Evolutionary conservation across 257 asterid species (phyloP).

Genomic region (Solanum peruvianum): DNA sequence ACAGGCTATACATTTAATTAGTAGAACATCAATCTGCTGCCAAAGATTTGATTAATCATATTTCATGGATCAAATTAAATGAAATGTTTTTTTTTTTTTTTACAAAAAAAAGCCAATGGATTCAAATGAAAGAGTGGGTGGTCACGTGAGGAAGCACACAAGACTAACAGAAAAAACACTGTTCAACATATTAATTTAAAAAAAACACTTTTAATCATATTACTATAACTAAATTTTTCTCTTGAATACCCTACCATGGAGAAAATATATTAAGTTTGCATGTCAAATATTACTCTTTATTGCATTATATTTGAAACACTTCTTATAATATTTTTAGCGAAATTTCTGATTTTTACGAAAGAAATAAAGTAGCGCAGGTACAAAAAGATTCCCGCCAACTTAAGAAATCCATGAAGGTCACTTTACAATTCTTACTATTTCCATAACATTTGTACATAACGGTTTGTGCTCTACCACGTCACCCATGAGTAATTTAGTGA

Average conservation of each 20-base stretch:
- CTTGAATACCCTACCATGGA: background rate
- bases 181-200: background rate
- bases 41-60: background rate
- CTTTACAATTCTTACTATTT: background rate
- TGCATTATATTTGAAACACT: background rate
- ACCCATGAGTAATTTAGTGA: background rate
- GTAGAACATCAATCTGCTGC: background rate
- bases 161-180: background rate
- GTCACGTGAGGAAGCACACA: slow-evolving; percentile 41
- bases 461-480: background rate
- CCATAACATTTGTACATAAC: background rate
- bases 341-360: background rate
- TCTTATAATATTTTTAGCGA: background rate
- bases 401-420: background rate
- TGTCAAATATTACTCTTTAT: background rate
- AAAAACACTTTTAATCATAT: background rate
- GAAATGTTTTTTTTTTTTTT: background rate
- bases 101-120: background rate
- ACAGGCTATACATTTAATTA: background rate
- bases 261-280: background rate
- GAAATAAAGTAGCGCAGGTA: background rate
- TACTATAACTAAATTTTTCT: background rate
- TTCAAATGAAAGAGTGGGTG: background rate
- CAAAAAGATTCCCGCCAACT: background rate
- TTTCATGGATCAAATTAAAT: background rate